A percentile compares a stretch with the other conserved stretches of the same genome.
phyloP scores from a whole-genome alignment of 2,329 filamentous ascomycete species.

The Tolypocladium nubicola region DNA sequence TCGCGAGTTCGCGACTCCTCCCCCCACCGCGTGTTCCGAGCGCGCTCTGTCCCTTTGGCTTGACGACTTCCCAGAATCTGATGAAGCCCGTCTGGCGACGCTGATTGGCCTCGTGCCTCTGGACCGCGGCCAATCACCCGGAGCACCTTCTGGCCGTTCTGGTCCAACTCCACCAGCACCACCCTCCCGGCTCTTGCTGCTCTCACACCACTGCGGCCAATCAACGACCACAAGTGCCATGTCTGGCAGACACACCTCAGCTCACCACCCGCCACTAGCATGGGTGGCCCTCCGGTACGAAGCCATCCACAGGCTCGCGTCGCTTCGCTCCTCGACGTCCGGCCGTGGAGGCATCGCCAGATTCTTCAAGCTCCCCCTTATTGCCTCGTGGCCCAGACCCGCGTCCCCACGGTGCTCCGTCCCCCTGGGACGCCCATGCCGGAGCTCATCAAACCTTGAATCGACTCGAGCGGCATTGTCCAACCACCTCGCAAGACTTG shows the following conservation, averaged over 20 bases:
- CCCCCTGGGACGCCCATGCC: neutral
- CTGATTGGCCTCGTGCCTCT: neutral
- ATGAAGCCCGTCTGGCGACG: neutral
- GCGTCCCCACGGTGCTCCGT: neutral
- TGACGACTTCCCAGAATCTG: neutral
- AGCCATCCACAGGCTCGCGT: constrained; percentile 12
- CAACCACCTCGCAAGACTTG: constrained; percentile 18
- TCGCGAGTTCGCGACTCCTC: neutral
- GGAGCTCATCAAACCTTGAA: constrained; percentile 2
- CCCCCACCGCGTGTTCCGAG: neutral
- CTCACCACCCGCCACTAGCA: constrained; percentile 13
- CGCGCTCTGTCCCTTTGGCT: neutral
- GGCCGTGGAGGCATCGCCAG: constrained; percentile 4
- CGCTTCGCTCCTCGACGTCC: constrained; percentile 1
- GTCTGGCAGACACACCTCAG: constrained; percentile 22
- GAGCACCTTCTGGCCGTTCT: neutral
- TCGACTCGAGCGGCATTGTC: constrained; percentile 10
- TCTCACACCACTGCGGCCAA: constrained; percentile 13
- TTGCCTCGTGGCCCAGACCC: neutral
- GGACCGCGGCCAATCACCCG: neutral
- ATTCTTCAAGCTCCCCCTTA: neutral
- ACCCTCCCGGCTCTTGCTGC: constrained; percentile 9
- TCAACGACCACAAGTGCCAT: constrained; percentile 16
- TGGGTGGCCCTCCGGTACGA: constrained; percentile 1
- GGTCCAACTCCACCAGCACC: constrained; percentile 11